Base-by-base conservation (phyloP, 2,329 filamentous ascomycete species). In the Westerdykella ornata region DNA sequence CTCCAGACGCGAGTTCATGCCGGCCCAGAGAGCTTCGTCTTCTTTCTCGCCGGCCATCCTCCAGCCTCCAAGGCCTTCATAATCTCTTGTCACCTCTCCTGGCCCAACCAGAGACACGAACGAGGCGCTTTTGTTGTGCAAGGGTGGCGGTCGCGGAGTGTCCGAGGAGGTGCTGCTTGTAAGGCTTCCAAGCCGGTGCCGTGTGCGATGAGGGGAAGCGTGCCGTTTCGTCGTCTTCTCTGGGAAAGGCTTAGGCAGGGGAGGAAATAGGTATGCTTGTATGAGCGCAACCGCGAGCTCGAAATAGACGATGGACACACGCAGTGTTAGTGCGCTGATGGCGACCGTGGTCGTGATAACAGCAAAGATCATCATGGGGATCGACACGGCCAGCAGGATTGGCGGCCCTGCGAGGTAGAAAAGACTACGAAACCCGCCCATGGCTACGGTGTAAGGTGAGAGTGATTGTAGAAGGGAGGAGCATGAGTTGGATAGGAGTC, bases 1-100 rank as follows among this genome's bases (percentile, higher is more conserved):
- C 39, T 68, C 61, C 1, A 70, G 54, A 12, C 68, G 48, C n/a
- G 60, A 62, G 40, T 70, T 70, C 48, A 70, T 67, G 41, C 62
- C 60, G 51, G 70, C 65, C 68, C 68, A 72, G 11, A 68, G 38
- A 2, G 67, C 68, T 48, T 70, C 68, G 33, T 71, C 68, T 4
- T 68, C 66, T 1, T 65, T 61, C 18, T 62, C 62, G 11, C 58
- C 60, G 3, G 61, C 46, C 13, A 65, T 53, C 34, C 62, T 52
- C 63, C 63, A 67, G 1, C 69, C 69, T 18, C 69, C 69, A 1
- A 71, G 63, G 38, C 67, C 67, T 42, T 72, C 69, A 37, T 64
- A 71, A 46, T 71, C 69, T 26, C 67, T 54, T 11, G 57, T 58
- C 3, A 57, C 37, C 11, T 60, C 59, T 35, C 56, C 56, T 18